phyloP scores from a whole-genome alignment of 2,329 filamentous ascomycete species.

The Cladophialophora psammophila region DNA sequence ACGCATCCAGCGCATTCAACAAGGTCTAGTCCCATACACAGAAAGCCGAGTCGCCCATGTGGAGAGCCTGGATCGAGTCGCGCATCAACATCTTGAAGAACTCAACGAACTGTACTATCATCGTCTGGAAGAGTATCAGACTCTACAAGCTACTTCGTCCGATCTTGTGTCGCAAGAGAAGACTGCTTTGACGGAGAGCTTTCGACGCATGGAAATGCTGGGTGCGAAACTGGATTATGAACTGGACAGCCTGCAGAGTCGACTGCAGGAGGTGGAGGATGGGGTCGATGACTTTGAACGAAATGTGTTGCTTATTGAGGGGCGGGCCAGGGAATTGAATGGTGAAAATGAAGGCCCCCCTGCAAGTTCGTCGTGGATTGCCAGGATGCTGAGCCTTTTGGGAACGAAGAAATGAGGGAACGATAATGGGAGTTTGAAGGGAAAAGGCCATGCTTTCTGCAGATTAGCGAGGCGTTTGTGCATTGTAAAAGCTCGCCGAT shows the following conservation, averaged over 20 bases:
- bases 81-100: slow-evolving; percentile 69
- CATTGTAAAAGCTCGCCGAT: slow-evolving; percentile 3
- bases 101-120: slow-evolving; percentile 73
- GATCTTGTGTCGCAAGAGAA: slow-evolving; percentile 75
- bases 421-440: not conserved
- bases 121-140: slow-evolving; percentile 73
- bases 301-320: slow-evolving; percentile 76
- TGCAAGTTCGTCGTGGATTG: slow-evolving; percentile 27
- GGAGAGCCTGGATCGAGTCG: slow-evolving; percentile 68
- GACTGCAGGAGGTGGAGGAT: slow-evolving; percentile 86
- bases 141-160: slow-evolving; percentile 70
- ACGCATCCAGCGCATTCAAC: slow-evolving; percentile 49
- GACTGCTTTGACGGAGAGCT: slow-evolving; percentile 70
- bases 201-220: slow-evolving; percentile 80
- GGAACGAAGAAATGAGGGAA: slow-evolving; percentile 23
- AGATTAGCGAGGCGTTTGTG: slow-evolving; percentile 26
- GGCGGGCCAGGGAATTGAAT: slow-evolving; percentile 68
- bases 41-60: slow-evolving; percentile 52
- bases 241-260: slow-evolving; percentile 77
- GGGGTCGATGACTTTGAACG: slow-evolving; percentile 80
- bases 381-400: slow-evolving; percentile 30
- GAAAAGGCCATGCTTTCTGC: not conserved
- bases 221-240: slow-evolving; percentile 92
- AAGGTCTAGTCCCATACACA: slow-evolving; percentile 52
- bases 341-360: slow-evolving; percentile 51